phyloP scores from a whole-genome alignment of 805 yeast species.

The Nakazawaea wyomingensis region DNA sequence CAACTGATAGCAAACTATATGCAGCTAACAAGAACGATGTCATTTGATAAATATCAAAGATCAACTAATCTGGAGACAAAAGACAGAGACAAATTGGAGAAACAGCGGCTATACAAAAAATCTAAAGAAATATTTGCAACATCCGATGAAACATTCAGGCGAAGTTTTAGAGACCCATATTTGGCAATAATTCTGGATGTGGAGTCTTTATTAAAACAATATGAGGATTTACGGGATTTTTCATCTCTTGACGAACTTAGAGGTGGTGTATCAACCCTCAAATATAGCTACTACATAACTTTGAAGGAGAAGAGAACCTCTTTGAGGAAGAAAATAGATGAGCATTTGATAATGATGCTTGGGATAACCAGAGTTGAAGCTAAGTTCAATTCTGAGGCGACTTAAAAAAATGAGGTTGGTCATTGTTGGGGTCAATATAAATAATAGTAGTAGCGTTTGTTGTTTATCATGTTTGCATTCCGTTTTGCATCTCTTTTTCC shows the following conservation, averaged over 20 bases:
- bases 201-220: neutral
- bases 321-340: slow-evolving; percentile 7
- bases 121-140: neutral
- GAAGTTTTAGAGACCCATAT: slow-evolving; percentile 7
- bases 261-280: neutral
- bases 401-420: neutral
- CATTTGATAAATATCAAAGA: slow-evolving; percentile 1
- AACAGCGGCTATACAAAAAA: neutral
- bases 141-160: slow-evolving; percentile 5
- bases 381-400: slow-evolving; percentile 1
- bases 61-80: neutral
- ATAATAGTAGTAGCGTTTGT: neutral
- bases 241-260: neutral
- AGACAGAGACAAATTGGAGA: neutral
- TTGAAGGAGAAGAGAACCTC: slow-evolving; percentile 1
- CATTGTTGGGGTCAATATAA: too few species aligned
- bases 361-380: slow-evolving; percentile 7
- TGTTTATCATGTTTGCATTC: too few species aligned
- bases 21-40: slow-evolving; percentile 1
- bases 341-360: slow-evolving; percentile 4
- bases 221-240: neutral
- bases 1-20: slow-evolving; percentile 8
- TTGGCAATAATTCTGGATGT: neutral
- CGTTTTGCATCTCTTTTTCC: too few species aligned
- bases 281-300: neutral